Evolutionary conservation across 306 rosid species (phyloP), one percentile per base, ranked within the genome.

Genomic region (Myrica gale): DNA sequence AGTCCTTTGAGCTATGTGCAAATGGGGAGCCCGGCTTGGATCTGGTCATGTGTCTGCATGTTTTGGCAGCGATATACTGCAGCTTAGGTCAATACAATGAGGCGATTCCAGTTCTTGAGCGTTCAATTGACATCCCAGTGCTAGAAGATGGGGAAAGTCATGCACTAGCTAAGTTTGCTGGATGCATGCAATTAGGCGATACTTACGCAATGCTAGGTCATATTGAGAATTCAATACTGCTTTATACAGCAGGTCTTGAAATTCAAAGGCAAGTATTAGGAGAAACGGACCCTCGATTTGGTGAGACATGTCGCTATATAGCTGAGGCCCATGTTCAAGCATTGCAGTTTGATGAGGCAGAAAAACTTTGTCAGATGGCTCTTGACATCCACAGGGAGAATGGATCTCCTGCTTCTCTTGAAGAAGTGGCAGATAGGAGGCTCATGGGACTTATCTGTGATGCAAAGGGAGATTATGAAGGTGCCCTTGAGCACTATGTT

Each of bases 281-380:
- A 43, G 96, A 90, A 77, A 82, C 83, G 0, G 96, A 92, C 48
- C 90, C 86, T 11, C 73, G 96, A 67, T 78, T 84, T 0, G 96
- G 92, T 0, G 96, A 92, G 80, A 92, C 98, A 0, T 90, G 92
- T 47, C 87, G 94, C 0, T 92, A 89, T 81, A 90, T 92, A 69
- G 96, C 98, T 0, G 98, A 92, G 85, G 96, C 98, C 0, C 86
- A 92, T 82, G 96, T 89, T 66, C 94, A 90, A 78, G 98, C 96
- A 56, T 67, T 90, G 80, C 94, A 92, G 66, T 92, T 90, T 73
- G 88, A 90, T 56, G 98, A 92, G 84, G 98, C 98, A n/a, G 81
- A 84, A 82, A 87, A 82, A 85, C 84, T 89, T 37, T 92, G 96
- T 76, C 88, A 85, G 78, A 81, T 83, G 82, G 96, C 94, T 54